Evolutionary conservation across 108 stramenopile genomes (phyloP).

Genomic region (Fragilaria radians): DNA sequence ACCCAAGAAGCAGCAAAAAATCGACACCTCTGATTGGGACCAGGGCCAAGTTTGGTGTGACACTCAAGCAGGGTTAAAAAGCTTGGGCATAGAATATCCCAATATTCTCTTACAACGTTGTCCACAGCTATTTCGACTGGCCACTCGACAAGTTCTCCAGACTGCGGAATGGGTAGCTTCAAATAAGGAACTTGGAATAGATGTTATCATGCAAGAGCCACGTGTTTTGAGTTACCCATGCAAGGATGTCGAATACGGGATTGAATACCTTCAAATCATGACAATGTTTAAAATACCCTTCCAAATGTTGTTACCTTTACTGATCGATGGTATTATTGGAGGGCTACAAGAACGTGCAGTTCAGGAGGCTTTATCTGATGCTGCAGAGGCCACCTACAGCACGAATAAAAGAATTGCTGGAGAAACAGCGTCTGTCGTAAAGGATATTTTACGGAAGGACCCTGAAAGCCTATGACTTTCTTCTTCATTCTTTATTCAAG

Average conservation of each 20-base stretch:
- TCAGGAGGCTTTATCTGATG: slow-evolving; percentile 14
- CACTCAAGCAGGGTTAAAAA: slow-evolving; percentile 4
- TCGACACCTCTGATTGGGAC: slow-evolving; percentile 10
- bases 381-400: slow-evolving; percentile 17
- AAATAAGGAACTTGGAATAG: slow-evolving; percentile 4
- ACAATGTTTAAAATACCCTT: slow-evolving; percentile 5
- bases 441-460: not conserved
- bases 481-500: too few relatives aligned
- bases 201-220: slow-evolving; percentile 1
- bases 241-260: slow-evolving; percentile 21
- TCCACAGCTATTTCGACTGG: slow-evolving; percentile 22
- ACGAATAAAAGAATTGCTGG: slow-evolving; percentile 19
- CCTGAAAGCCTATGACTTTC: too few relatives aligned
- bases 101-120: slow-evolving; percentile 3
- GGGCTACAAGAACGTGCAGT: slow-evolving; percentile 30
- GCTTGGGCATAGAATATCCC: not conserved
- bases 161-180: slow-evolving; percentile 15
- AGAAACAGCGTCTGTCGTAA: slow-evolving; percentile 7
- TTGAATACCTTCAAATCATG: slow-evolving; percentile 27
- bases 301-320: slow-evolving; percentile 8
- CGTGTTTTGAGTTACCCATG: slow-evolving; percentile 9
- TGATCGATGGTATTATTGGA: slow-evolving; percentile 18
- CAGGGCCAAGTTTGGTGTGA: slow-evolving; percentile 12
- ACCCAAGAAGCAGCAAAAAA: not conserved
- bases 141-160: slow-evolving; percentile 3